Base-by-base conservation (phyloP, 768 basidiomycete species). In the Lepiota venenata region DNA sequence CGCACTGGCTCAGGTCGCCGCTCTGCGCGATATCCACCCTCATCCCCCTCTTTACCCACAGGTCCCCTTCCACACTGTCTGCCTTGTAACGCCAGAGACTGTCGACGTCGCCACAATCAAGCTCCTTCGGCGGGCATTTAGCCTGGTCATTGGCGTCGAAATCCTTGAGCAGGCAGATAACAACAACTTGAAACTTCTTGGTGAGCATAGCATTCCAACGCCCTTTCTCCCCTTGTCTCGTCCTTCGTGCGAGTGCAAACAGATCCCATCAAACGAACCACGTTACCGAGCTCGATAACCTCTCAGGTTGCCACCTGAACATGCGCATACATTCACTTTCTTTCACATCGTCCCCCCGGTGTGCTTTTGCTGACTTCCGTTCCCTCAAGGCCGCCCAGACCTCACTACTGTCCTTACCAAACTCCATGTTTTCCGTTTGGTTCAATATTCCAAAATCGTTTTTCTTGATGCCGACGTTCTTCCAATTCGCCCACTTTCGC, bases 401-500 rank as follows among this genome's bases (percentile, higher is more conserved):
- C 85, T 99, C 56, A 81, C 85, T 66, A 85, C 90, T 57, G 93
- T 95, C 71, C 83, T 98, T 71, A 98, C 97, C 56, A 99, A 99
- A 71, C 75, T 99, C 53, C 97, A 99, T 71, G 80, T 91, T 60
- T 98, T 98, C 67, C 93, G 97, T 57, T 84, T 99, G 58, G 83
- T 81, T 14, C 88, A 91, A 66, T 97, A 87, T 69, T 71, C 80
- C 52, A 94, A 93, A 69, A 75, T 95, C 64, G 82, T 96, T 62
- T 95, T 93, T 70, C 84, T 97, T 56, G 93, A 96, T 69, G 93
- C 93, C 61, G 93, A 96, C 66, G 83, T 93, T 47, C 87, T 96
- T 60, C 91, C 92, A 50, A 77, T 92, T 47, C 83, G 88, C 46
- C 91, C 96, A 25, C 75, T 99, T 51, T 88, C 92, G 35, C 94